These are phyloP conservation scores for Aspergillus luchuensis DNA, from an alignment of 2,329 filamentous ascomycete genomes.

Conservation along the genomic window DNA sequence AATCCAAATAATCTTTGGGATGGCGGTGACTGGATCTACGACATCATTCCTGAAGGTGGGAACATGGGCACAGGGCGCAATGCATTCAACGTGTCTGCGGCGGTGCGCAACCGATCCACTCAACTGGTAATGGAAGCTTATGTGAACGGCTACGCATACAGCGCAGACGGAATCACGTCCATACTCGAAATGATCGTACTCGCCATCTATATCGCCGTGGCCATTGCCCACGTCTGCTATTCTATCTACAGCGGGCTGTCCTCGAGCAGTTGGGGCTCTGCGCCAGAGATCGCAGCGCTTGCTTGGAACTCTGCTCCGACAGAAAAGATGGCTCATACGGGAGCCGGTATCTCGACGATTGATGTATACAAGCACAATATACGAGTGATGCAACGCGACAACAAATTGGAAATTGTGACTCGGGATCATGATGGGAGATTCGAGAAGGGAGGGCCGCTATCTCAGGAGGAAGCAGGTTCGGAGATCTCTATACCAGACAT, in stretches of 20 bases:
- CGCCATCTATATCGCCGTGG: background rate
- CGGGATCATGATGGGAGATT: background rate
- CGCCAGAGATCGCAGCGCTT: background rate
- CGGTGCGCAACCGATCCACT: background rate
- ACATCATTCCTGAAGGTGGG: background rate
- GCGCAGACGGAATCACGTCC: background rate
- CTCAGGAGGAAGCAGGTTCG: background rate
- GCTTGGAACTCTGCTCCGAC: background rate
- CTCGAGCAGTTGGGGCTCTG: background rate
- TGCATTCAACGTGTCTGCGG: background rate
- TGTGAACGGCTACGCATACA: background rate
- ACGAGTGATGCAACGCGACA: background rate
- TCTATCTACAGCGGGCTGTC: background rate
- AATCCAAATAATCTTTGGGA: background rate
- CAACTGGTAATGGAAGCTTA: background rate
- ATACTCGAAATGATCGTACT: background rate
- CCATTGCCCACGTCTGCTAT: background rate
- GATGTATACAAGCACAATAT: background rate
- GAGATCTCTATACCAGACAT: conserved; percentile 5
- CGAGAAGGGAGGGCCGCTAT: background rate
- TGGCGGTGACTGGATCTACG: background rate
- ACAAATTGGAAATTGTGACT: background rate
- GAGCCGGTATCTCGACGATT: background rate
- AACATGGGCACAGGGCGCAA: background rate
- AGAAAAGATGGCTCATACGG: background rate